Conservation (phyloP, 2,329 filamentous ascomycete species). For the Fusarium sp. region DNA sequence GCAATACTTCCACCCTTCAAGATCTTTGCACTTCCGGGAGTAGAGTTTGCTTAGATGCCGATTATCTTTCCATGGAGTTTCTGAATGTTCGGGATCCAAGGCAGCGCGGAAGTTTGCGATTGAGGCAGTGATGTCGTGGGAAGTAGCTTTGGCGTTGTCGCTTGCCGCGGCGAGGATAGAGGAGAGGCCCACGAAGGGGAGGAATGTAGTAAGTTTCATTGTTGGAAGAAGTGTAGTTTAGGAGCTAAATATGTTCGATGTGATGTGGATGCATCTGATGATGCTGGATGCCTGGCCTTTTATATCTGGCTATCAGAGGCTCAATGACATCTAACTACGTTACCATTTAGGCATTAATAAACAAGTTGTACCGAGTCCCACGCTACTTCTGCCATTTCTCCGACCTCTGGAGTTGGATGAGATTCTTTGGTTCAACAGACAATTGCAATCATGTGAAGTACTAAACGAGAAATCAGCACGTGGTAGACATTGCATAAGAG, state of each 20-base stretch:
- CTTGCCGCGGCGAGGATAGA: background rate
- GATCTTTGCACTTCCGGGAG: background rate
- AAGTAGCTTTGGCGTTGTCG: background rate
- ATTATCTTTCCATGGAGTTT: background rate
- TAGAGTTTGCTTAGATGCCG: background rate
- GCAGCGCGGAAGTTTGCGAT: background rate
- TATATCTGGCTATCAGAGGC: background rate
- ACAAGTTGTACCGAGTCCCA: background rate
- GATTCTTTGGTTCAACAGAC: background rate
- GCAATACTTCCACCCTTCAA: background rate
- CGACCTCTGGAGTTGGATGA: background rate
- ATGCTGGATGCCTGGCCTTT: background rate
- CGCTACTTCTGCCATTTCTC: background rate
- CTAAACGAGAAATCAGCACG: background rate
- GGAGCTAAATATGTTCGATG: background rate
- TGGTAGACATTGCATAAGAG: background rate
- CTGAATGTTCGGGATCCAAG: background rate
- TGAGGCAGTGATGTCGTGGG: background rate
- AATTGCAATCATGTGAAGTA: background rate
- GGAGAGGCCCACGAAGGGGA: background rate
- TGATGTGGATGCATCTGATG: background rate
- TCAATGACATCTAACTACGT: fast-evolving
- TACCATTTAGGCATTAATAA: background rate
- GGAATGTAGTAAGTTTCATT: background rate
- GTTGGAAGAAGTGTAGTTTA: background rate